Conservation (phyloP, 2,329 filamentous ascomycete species). For the Tothia fuscella region DNA sequence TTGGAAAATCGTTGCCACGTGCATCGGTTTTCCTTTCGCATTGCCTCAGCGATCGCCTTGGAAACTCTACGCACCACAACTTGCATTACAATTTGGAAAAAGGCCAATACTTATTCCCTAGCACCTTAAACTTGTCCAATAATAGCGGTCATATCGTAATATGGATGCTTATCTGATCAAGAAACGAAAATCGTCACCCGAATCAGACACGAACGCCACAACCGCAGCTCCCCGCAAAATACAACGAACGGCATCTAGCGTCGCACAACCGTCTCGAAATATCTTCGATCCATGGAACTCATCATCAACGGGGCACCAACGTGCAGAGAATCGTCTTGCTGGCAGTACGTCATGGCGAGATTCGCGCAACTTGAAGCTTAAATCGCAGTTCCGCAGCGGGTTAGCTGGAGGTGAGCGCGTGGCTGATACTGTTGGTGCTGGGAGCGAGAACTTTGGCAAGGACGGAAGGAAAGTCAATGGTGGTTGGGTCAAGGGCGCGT, state of each 20-base stretch:
- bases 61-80: too few species aligned
- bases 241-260: not conserved
- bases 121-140: too few species aligned
- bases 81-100: too few species aligned
- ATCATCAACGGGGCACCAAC: constrained; percentile 65
- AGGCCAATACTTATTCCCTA: too few species aligned
- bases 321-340: constrained; percentile 53
- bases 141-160: too few species aligned
- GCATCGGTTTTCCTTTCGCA: too few species aligned
- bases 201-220: not conserved
- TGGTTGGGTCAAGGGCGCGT: constrained; percentile 35
- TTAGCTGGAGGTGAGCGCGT: constrained; percentile 38
- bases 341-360: constrained; percentile 58
- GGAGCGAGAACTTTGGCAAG: constrained; percentile 43
- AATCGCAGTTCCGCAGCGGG: constrained; percentile 42
- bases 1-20: too few species aligned
- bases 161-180: too few species aligned
- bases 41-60: too few species aligned
- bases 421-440: constrained; percentile 54
- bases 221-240: not conserved
- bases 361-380: constrained; percentile 56
- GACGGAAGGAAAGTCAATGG: constrained; percentile 42
- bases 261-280: constrained; percentile 14
- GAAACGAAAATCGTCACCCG: too few species aligned
- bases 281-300: constrained; percentile 61